Evolutionary conservation across 164 flowering plant species (phyloP).

Genomic region (Pachysandra terminalis): DNA sequence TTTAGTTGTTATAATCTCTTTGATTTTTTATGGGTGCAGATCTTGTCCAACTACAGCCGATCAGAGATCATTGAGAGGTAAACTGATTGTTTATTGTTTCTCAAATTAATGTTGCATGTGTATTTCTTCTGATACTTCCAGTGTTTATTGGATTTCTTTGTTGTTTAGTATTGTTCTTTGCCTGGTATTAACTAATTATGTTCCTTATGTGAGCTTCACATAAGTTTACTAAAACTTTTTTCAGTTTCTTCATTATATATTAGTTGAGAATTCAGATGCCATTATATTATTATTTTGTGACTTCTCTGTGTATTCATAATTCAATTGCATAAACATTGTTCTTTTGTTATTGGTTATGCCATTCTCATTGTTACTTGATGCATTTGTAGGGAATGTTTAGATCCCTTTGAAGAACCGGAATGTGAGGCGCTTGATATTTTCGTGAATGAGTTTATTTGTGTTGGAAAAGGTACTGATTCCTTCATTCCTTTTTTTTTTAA

Average conservation of each 20-base stretch:
- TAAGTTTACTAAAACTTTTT: no score
- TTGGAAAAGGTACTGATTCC: constrained; percentile 65
- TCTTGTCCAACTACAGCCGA: constrained; percentile 29
- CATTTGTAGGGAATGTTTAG: constrained; percentile 61
- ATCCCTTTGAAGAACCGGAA: constrained; percentile 94
- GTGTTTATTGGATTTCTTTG: neutral
- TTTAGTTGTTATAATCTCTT: no score
- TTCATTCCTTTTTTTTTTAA: neutral
- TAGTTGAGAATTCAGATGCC: no score
- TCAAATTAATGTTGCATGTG: neutral
- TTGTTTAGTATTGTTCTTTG: neutral
- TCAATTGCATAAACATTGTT: neutral
- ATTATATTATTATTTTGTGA: no score
- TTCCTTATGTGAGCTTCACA: no score
- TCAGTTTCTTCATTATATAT: no score
- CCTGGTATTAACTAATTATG: no score
- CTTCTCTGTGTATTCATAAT: no score
- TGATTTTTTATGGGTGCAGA: constrained; percentile 27
- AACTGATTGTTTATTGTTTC: neutral
- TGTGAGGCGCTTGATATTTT: constrained; percentile 88
- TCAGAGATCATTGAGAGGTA: constrained; percentile 44
- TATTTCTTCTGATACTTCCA: neutral
- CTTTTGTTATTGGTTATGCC: neutral
- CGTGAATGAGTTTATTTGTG: constrained; percentile 74
- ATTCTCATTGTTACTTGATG: constrained; percentile 3